A percentile compares a stretch with the other conserved stretches of the same genome.
Conservation (phyloP, 305 asterid genomes). For the Solanum chacoense region DNA sequence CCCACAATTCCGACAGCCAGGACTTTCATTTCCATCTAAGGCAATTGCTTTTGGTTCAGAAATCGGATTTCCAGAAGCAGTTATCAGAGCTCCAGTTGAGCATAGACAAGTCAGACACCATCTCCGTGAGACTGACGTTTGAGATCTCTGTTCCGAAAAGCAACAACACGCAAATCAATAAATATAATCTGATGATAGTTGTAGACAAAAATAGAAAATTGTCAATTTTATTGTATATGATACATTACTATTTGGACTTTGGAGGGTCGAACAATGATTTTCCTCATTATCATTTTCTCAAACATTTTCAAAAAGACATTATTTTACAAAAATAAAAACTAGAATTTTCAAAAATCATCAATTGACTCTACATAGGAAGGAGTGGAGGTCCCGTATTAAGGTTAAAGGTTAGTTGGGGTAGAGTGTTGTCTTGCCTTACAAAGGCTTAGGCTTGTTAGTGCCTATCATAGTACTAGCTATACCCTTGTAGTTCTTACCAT, state of each 20-base stretch:
- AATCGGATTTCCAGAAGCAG: conserved; percentile 23
- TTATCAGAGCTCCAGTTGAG: conserved; percentile 48
- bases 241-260: neutral
- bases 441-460: neutral
- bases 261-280: neutral
- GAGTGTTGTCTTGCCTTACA: neutral
- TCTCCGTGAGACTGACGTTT: conserved; percentile 46
- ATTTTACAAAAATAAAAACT: neutral
- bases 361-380: neutral
- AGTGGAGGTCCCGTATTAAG: neutral
- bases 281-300: neutral
- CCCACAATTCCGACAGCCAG: conserved; percentile 74
- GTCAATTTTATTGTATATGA: neutral
- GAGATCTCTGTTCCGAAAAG: conserved; percentile 31
- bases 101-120: conserved; percentile 68
- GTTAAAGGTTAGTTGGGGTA: neutral
- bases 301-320: neutral
- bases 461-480: neutral
- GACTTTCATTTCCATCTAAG: conserved; percentile 47
- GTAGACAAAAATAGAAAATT: neutral
- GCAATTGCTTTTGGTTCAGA: conserved; percentile 44
- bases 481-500: neutral
- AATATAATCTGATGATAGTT: neutral
- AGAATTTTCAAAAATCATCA: neutral
- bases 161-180: neutral